Evolutionary conservation across 2,329 filamentous ascomycete species (phyloP).

Genomic region (Elsinoe arachidis): DNA sequence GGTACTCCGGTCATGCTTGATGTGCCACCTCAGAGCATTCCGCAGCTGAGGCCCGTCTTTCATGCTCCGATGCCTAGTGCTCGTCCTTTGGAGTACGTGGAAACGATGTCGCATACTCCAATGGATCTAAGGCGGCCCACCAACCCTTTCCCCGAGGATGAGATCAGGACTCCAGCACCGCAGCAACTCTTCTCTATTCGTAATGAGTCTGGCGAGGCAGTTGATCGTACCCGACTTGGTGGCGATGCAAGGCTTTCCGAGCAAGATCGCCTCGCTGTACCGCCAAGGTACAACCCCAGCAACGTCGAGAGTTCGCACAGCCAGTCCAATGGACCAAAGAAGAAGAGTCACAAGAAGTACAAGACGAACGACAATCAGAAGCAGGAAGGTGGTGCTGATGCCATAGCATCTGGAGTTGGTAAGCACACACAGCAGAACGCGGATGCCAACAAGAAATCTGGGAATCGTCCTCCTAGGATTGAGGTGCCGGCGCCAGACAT

Average conservation of each 20-base stretch:
- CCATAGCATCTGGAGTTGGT: neutral
- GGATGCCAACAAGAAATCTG: no score
- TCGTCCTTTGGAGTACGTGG: no score
- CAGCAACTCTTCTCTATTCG: neutral
- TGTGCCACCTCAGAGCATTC: no score
- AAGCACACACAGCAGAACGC: no score
- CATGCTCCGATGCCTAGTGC: no score
- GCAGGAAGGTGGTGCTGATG: neutral
- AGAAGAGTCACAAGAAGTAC: neutral
- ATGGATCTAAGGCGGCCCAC: neutral
- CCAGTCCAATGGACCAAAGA: neutral
- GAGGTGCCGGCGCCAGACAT: no score
- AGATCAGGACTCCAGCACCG: neutral
- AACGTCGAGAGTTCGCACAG: no score
- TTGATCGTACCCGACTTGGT: neutral
- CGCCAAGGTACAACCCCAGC: neutral
- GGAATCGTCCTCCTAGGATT: no score
- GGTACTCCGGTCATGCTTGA: no score
- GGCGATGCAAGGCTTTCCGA: slow-evolving; percentile 4
- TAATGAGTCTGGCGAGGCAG: neutral
- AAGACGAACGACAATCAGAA: neutral
- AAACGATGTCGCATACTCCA: neutral
- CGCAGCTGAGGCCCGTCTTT: no score
- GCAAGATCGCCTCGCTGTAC: neutral
- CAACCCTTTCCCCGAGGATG: slow-evolving; percentile 11